Conservation (phyloP, 176 grass and related monocot genomes). For the Rhynchospora breviuscula region DNA sequence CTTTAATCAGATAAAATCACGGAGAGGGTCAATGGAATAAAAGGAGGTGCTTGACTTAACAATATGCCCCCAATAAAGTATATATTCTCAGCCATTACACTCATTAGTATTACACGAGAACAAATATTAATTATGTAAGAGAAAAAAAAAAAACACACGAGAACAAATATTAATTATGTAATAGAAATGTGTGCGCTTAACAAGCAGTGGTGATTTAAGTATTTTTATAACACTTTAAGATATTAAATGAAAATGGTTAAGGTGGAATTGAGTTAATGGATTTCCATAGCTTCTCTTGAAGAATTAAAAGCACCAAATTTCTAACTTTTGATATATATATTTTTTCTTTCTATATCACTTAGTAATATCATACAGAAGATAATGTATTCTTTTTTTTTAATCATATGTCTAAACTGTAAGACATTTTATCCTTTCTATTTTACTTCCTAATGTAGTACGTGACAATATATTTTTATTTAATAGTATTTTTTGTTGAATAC, state of each 20-base stretch:
- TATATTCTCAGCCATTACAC: not conserved
- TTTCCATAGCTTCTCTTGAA: too few relatives aligned
- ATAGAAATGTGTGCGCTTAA: not conserved
- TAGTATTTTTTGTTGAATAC: not conserved
- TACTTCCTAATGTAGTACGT: not conserved
- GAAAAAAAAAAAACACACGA: too few relatives aligned
- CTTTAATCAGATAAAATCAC: constrained; percentile 19
- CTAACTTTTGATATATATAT: too few relatives aligned
- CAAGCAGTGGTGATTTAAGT: not conserved
- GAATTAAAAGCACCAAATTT: too few relatives aligned
- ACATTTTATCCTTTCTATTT: not conserved
- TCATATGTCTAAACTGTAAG: too few relatives aligned
- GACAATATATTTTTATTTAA: not conserved
- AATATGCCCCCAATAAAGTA: not conserved
- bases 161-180: not conserved
- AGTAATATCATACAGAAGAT: too few relatives aligned
- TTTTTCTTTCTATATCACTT: too few relatives aligned
- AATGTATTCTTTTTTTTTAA: too few relatives aligned
- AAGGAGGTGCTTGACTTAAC: not conserved
- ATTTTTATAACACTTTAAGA: too few relatives aligned
- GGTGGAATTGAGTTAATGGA: too few relatives aligned
- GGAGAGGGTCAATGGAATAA: constrained; percentile 16
- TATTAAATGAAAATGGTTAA: too few relatives aligned
- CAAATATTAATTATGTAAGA: not conserved
- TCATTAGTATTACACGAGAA: not conserved